Percentiles rank a stretch among this genome's conserved stretches.
Evolutionary conservation across 768 basidiomycete species (phyloP).

Genomic region (Galerina sulciceps): DNA sequence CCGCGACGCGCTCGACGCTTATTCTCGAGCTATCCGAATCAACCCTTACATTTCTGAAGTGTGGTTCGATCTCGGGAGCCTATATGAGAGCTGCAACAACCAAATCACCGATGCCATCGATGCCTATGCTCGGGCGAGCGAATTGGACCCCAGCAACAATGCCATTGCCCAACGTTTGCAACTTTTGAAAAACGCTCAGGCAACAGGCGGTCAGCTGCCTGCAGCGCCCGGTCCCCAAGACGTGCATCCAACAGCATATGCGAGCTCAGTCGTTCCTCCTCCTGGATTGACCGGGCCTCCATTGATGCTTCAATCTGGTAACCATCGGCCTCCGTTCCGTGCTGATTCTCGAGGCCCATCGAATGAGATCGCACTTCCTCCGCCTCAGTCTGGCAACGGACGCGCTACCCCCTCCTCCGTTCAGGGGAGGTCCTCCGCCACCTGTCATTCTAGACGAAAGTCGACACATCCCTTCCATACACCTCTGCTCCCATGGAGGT

Average conservation of each 20-base stretch:
- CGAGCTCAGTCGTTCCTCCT: constrained; percentile 74
- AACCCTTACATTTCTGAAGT: constrained; percentile 97
- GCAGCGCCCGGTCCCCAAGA: constrained; percentile 94
- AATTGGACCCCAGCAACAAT: constrained; percentile 87
- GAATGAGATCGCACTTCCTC: constrained; percentile 59
- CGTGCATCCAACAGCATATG: constrained; percentile 95
- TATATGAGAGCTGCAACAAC: constrained; percentile 99
- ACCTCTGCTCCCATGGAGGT: constrained; percentile 79
- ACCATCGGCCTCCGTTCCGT: constrained; percentile 60
- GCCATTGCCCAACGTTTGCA: constrained; percentile 83
- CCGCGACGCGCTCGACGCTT: constrained; percentile 97
- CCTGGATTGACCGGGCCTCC: constrained; percentile 71
- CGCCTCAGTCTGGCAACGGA: constrained; percentile 49
- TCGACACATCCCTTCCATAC: constrained; percentile 72
- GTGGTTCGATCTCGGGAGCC: constrained; percentile 95
- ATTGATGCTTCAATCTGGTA: constrained; percentile 58
- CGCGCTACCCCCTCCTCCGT: constrained; percentile 63
- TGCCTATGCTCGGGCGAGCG: constrained; percentile 93
- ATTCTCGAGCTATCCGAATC: constrained; percentile 97
- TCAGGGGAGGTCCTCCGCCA: constrained; percentile 83
- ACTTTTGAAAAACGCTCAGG: constrained; percentile 80
- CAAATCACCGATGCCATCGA: constrained; percentile 99
- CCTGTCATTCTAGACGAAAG: constrained; percentile 80
- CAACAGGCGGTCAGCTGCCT: constrained; percentile 73
- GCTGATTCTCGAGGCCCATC: constrained; percentile 70